A percentile compares a stretch with the other conserved stretches of the same genome.
phyloP scores from a whole-genome alignment of 1,284 basidiomycete genomes.

The Cutaneotrichosporon sp. region DNA sequence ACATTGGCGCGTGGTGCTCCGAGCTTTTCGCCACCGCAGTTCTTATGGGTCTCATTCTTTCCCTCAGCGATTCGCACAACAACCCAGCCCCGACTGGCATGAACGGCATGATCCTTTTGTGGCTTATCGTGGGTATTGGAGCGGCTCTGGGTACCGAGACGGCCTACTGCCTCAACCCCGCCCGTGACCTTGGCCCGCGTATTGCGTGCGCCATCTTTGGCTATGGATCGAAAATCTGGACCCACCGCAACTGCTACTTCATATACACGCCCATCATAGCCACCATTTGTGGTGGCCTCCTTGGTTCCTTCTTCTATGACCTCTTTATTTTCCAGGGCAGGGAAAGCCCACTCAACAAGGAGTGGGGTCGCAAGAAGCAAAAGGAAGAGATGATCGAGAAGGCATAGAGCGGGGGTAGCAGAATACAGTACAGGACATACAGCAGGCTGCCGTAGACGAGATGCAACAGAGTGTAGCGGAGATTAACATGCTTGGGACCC shows the following conservation, averaged over 20 bases:
- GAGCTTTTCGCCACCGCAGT: conserved; percentile 15
- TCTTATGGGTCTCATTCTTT: conserved; percentile 9
- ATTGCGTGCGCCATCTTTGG: conserved; percentile 29
- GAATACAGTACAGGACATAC: too few relatives aligned
- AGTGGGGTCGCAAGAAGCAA: neutral
- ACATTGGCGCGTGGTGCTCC: conserved; percentile 10
- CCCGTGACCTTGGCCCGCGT: conserved; percentile 36
- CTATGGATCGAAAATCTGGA: conserved; percentile 27
- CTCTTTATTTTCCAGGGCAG: conserved; percentile 7
- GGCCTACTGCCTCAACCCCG: conserved; percentile 29
- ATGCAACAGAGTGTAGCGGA: too few relatives aligned
- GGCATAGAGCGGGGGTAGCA: too few relatives aligned
- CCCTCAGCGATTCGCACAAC: conserved; percentile 8
- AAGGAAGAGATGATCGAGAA: neutral
- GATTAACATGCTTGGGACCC: too few relatives aligned
- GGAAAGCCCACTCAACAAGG: conserved; percentile 12
- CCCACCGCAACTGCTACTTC: conserved; percentile 27
- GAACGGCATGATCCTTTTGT: conserved; percentile 11
- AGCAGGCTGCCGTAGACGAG: too few relatives aligned
- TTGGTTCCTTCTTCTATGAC: conserved; percentile 14
- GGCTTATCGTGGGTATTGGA: conserved; percentile 12
- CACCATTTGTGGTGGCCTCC: neutral
- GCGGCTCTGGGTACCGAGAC: conserved; percentile 14
- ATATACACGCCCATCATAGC: conserved; percentile 10
- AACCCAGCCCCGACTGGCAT: conserved; percentile 9